These are phyloP conservation scores for Verticillium zaregamsianum DNA, from an alignment of 2,329 filamentous ascomycete species.

Conservation along the genomic window DNA sequence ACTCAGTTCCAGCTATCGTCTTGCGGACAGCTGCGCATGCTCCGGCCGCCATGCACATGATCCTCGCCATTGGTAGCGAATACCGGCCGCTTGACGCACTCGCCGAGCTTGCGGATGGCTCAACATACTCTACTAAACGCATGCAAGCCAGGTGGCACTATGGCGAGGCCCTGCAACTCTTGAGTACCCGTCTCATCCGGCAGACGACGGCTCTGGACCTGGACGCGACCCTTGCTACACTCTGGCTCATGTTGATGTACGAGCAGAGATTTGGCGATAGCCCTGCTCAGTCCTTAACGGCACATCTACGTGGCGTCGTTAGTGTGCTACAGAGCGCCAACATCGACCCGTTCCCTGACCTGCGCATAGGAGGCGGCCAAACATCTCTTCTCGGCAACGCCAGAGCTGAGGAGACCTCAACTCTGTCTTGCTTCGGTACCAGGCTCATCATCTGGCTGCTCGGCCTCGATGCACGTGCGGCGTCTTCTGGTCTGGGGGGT, in stretches of 20 bases:
- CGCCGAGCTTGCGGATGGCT: not conserved
- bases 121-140: not conserved
- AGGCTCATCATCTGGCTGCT: not conserved
- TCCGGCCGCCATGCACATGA: constrained; percentile 30
- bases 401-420: not conserved
- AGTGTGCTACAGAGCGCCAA: no score
- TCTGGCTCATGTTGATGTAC: constrained; percentile 31
- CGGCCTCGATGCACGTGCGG: not conserved
- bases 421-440: not conserved
- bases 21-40: constrained; percentile 25
- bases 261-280: constrained; percentile 32
- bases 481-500: not conserved
- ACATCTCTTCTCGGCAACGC: no score
- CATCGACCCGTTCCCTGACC: no score
- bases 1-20: constrained; percentile 28
- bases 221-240: constrained; percentile 4
- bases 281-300: not conserved
- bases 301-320: no score
- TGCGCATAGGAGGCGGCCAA: no score
- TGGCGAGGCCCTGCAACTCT: not conserved
- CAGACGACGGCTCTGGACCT: not conserved
- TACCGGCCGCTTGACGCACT: not conserved
- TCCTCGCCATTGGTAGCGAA: constrained; percentile 24
- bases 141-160: not conserved
- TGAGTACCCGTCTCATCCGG: not conserved